These are phyloP conservation scores for Fraxinus dipetala DNA, from an alignment of 305 asterid genomes.

Conservation along the genomic window DNA sequence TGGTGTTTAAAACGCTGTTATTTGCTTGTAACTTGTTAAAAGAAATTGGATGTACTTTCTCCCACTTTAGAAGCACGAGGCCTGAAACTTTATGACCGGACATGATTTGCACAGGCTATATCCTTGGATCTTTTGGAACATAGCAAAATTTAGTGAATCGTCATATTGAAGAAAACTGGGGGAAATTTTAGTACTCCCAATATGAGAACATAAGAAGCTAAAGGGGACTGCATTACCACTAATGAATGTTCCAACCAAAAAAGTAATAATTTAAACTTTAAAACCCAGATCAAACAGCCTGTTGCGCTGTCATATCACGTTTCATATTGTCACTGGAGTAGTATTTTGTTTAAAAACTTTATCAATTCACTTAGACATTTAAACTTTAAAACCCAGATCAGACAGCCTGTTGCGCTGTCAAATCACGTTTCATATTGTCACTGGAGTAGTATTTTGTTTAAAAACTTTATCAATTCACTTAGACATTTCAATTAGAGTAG, in stretches of 20 bases:
- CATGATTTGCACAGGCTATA: not conserved
- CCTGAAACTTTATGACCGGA: not conserved
- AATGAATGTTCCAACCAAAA: not conserved
- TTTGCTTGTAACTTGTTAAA: not conserved
- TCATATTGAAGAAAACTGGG: not conserved
- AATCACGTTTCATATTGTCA: not conserved
- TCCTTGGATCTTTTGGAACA: not conserved
- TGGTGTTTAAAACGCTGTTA: not conserved
- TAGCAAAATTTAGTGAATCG: not conserved
- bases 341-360: conserved; percentile 2
- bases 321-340: not conserved
- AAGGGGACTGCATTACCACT: not conserved
- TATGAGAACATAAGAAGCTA: not conserved
- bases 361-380: not conserved
- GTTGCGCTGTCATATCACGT: not conserved
- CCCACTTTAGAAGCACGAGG: not conserved
- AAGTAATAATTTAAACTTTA: not conserved
- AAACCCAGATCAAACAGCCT: not conserved
- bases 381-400: not conserved
- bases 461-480: not conserved
- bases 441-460: not conserved
- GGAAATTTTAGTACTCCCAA: not conserved
- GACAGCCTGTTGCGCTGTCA: not conserved
- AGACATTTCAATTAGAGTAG: not conserved
- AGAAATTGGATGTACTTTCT: not conserved